Evolutionary conservation across 331 rosid species (phyloP), one percentile per base, ranked within the genome.

Genomic region (Stylosanthes scabra): DNA sequence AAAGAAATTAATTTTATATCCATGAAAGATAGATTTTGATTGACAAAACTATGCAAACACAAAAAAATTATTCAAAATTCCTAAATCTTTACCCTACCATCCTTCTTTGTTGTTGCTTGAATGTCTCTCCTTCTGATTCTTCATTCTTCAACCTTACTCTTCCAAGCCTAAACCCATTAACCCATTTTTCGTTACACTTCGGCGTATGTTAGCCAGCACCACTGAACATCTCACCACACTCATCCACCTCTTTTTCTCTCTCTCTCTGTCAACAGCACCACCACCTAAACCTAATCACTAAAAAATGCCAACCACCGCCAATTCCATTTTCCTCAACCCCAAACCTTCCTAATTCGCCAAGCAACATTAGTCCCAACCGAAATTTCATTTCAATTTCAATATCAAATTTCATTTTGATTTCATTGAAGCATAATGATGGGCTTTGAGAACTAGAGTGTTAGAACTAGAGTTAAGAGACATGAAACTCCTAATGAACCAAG

Each of bases 401-500:
- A 4, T 49, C 70, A 63, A n/a, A 68, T 29, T 70, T 29, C 39
- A 11, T 63, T 60, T 40, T 71, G 0, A 51, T 59, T 9, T 8
- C 34, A 8, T 0, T 16, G 11, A 16, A 8, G 34, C 50, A 80
- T 66, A 87, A 95, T 95, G 99, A 95, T 95, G 97, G 97, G 86
- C 80, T 86, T 93, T 13, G 91, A 86, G 81, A 82, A 83, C 42
- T 83, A 86, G 34, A n/a, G n/a, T n/a, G n/a, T n/a, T n/a, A n/a
- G n/a, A n/a, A n/a, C n/a, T n/a, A n/a, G n/a, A n/a, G n/a, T n/a
- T n/a, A n/a, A n/a, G n/a, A n/a, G n/a, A n/a, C n/a, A n/a, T n/a
- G n/a, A n/a, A n/a, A n/a, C n/a, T n/a, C n/a, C n/a, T n/a, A n/a
- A n/a, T n/a, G n/a, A n/a, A n/a, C n/a, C n/a, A n/a, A n/a, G n/a